Base-by-base conservation (phyloP, 768 basidiomycete species). In the Phaeotremella fagi region DNA sequence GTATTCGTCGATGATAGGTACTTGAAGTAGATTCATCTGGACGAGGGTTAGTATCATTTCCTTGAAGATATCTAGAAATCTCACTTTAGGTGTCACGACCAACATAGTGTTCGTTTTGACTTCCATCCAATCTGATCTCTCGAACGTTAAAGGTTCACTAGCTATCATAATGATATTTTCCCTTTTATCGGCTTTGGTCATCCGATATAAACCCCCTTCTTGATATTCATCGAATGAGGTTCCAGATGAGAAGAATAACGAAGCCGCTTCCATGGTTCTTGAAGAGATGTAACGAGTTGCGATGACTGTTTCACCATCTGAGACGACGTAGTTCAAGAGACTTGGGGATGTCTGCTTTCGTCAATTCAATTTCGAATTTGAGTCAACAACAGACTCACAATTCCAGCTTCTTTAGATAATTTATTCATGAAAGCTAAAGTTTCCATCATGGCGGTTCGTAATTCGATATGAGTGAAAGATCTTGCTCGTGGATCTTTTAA, bases 101-200 rank as follows among this genome's bases (percentile, higher is more conserved):
- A 90, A 85, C 85, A 97, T 87, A 59, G 88, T 85, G 73, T 99
- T 97, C 12, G 90, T 94, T 71, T 86, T 87, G 66, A 99, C 92
- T 74, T 97, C 95, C 86, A 97, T 92, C 95, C 95, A 99, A 73
- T 99, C 95, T 46, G 90, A 89, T 80, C 91, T 81, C 77, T 99
- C 94, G 64, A 98, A 99, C 0, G 95, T 99, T 41, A 99, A 76
- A 0, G 95, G 95, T 64, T 98, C 94, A 61, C 86, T 88, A 29
- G 55, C 61, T 45, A 72, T 69, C 86, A 97, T 86, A 63, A 99
- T 90, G 63, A 97, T 95, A 63, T 90, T 88, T 73, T 97, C 94
- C 53, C 71, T 59, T 72, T 94, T 95, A 76, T 97, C 92, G 27
- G 85, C 82, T 75, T 95, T 97, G 4, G 85, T 85, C 92, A 97